A percentile compares a stretch with the other conserved stretches of the same genome.
Conservation (phyloP, 495 filamentous ascomycete genomes). For the Clohesyomyces aquaticus region DNA sequence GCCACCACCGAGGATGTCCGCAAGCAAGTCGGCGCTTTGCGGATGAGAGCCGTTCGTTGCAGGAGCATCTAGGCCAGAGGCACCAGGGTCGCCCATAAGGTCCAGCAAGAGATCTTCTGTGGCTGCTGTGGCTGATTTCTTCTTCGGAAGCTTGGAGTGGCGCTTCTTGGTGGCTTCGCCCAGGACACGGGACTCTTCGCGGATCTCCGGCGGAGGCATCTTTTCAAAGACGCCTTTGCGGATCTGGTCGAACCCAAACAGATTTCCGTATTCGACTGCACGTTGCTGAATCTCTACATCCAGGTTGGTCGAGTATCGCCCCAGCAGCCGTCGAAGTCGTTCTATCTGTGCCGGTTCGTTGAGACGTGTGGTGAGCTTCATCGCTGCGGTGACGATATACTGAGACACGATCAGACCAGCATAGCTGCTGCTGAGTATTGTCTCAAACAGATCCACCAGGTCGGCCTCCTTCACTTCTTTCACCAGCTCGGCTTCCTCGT, state of each 20-base stretch:
- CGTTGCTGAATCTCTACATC: slow-evolving; percentile 96
- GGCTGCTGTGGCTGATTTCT: slow-evolving; percentile 72
- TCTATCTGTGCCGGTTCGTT: slow-evolving; percentile 82
- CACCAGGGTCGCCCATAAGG: slow-evolving; percentile 87
- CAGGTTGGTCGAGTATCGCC: slow-evolving; percentile 74
- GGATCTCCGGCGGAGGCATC: slow-evolving; percentile 96
- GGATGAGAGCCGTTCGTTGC: slow-evolving; percentile 64
- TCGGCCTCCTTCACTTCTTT: slow-evolving; percentile 88
- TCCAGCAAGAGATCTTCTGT: slow-evolving; percentile 92
- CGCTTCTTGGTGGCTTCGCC: slow-evolving; percentile 85
- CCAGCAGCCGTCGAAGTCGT: slow-evolving; percentile 75
- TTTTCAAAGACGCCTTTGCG: slow-evolving; percentile 89
- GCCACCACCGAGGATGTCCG: slow-evolving; percentile 75
- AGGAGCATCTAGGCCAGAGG: slow-evolving; percentile 60
- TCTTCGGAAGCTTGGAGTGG: slow-evolving; percentile 70
- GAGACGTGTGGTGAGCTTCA: slow-evolving; percentile 93
- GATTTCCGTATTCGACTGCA: slow-evolving; percentile 90
- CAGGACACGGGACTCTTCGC: slow-evolving; percentile 86
- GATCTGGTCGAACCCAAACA: slow-evolving; percentile 87
- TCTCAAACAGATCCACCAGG: slow-evolving; percentile 84
- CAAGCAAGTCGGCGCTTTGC: slow-evolving; percentile 84
- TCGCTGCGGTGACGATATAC: slow-evolving; percentile 91
- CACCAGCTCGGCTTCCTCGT: slow-evolving; percentile 93
- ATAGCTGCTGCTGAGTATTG: slow-evolving; percentile 91
- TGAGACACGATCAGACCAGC: slow-evolving; percentile 85